A percentile compares a stretch with the other conserved stretches of the same genome.
These are phyloP conservation scores for Phanerochaete sordida DNA, from an alignment of 768 basidiomycete genomes.

Conservation along the genomic window DNA sequence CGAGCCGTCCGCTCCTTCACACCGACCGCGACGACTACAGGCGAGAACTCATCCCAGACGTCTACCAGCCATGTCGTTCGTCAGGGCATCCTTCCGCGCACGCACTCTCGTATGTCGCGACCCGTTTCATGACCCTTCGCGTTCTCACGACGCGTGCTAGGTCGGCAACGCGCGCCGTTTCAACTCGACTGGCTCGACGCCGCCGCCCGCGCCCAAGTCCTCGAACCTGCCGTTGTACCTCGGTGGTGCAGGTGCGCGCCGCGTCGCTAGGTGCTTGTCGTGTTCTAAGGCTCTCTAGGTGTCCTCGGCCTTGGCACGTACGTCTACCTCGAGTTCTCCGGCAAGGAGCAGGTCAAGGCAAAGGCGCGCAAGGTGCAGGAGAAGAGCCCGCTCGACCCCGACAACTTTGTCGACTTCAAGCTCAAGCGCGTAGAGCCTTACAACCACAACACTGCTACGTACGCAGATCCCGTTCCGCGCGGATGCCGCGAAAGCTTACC, in stretches of 20 bases:
- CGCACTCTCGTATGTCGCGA: conserved; percentile 3
- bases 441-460: conserved; percentile 93
- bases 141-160: neutral
- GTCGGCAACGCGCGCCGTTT: conserved; percentile 38
- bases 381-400: conserved; percentile 70
- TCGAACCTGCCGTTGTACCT: conserved; percentile 48
- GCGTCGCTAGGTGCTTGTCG: conserved; percentile 28
- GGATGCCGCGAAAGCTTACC: neutral
- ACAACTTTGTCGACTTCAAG: conserved; percentile 76
- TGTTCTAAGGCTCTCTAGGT: conserved; percentile 10
- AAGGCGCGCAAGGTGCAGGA: conserved; percentile 33
- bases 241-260: conserved; percentile 44
- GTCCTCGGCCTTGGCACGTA: conserved; percentile 36
- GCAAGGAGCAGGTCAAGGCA: conserved; percentile 21
- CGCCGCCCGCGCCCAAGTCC: conserved; percentile 34
- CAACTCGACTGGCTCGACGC: conserved; percentile 39
- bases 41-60: neutral
- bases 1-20: conserved; percentile 1
- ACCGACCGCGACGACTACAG: neutral
- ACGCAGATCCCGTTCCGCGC: conserved; percentile 16
- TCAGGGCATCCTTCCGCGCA: conserved; percentile 11
- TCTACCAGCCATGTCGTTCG: conserved; percentile 11
- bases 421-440: conserved; percentile 80
- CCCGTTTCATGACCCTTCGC: neutral
- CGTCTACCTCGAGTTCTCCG: conserved; percentile 44